Evolutionary conservation across 352 stramenopile genomes (phyloP).

Genomic region (Globisporangium abappressorium): DNA sequence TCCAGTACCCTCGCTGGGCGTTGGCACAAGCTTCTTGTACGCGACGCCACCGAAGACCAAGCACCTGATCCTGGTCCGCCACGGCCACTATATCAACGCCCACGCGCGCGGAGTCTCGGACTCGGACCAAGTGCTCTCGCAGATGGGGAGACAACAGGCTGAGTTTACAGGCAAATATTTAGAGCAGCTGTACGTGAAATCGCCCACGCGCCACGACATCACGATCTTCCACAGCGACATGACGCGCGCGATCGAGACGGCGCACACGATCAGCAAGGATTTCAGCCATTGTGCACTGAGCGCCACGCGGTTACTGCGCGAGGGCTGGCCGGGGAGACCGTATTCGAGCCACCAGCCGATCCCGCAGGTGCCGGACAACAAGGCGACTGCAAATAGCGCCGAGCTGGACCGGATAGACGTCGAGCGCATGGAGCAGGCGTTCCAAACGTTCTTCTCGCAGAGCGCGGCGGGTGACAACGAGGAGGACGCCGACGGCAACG

Average conservation of each 20-base stretch:
- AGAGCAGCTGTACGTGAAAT: constrained; percentile 45
- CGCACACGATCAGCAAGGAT: constrained; percentile 50
- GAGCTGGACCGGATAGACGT: constrained; percentile 44
- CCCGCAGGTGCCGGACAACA: constrained; percentile 4
- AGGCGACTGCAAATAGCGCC: background rate
- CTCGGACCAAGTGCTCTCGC: constrained; percentile 70
- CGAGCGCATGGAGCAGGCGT: constrained; percentile 64
- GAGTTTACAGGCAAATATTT: constrained; percentile 70
- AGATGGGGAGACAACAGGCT: constrained; percentile 75
- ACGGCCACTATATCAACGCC: constrained; percentile 83
- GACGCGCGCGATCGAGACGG: constrained; percentile 71
- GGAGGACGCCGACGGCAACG: constrained; percentile 25
- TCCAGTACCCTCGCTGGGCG: background rate
- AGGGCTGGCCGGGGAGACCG: constrained; percentile 73
- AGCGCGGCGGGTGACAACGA: constrained; percentile 23
- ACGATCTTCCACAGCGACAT: constrained; percentile 75
- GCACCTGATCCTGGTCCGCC: constrained; percentile 73
- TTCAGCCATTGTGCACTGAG: constrained; percentile 40
- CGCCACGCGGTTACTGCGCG: constrained; percentile 53
- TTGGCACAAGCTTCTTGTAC: constrained; percentile 46
- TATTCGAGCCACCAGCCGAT: constrained; percentile 39
- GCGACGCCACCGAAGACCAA: constrained; percentile 54
- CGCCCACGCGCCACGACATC: constrained; percentile 54
- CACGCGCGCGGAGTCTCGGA: constrained; percentile 56
- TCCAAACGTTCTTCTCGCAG: constrained; percentile 43